These are phyloP conservation scores for Arabidopsis hybrid DNA, from an alignment of 441 rosid species.

Conservation along the genomic window DNA sequence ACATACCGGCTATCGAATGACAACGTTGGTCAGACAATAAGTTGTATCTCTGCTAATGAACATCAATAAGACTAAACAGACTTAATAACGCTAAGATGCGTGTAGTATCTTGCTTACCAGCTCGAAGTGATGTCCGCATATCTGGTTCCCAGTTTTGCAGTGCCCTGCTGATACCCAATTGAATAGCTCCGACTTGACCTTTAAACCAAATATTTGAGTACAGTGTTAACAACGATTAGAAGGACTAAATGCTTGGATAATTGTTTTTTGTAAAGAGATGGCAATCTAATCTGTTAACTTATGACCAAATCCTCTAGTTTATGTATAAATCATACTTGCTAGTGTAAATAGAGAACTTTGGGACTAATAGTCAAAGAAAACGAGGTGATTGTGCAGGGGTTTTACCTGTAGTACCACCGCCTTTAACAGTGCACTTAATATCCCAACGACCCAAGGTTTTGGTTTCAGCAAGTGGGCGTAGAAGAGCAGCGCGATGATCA, in stretches of 20 bases:
- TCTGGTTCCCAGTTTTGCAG: constrained; percentile 97
- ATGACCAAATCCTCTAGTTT: background rate
- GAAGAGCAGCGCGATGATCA: constrained; percentile 91
- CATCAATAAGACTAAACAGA: background rate
- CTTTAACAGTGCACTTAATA: constrained; percentile 82
- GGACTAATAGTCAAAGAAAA: background rate
- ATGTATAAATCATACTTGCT: constrained; percentile 1
- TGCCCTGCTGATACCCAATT: constrained; percentile 90
- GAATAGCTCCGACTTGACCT: constrained; percentile 99
- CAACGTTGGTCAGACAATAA: background rate
- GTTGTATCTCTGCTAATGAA: constrained; percentile 17
- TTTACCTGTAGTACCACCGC: constrained; percentile 92
- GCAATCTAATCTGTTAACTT: background rate
- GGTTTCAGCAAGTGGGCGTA: constrained; percentile 91
- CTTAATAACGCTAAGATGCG: background rate
- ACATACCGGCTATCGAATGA: constrained; percentile 6
- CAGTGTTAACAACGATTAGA: constrained; percentile 24
- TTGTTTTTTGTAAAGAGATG: background rate
- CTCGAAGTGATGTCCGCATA: constrained; percentile 80
- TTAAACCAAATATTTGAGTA: constrained; percentile 38
- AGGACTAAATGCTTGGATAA: background rate
- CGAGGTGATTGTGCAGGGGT: background rate
- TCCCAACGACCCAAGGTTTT: constrained; percentile 97
- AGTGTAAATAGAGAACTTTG: background rate
- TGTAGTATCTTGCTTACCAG: constrained; percentile 52